Base-by-base conservation (phyloP, 345 rosid species). In the Fremontodendron californicum region DNA sequence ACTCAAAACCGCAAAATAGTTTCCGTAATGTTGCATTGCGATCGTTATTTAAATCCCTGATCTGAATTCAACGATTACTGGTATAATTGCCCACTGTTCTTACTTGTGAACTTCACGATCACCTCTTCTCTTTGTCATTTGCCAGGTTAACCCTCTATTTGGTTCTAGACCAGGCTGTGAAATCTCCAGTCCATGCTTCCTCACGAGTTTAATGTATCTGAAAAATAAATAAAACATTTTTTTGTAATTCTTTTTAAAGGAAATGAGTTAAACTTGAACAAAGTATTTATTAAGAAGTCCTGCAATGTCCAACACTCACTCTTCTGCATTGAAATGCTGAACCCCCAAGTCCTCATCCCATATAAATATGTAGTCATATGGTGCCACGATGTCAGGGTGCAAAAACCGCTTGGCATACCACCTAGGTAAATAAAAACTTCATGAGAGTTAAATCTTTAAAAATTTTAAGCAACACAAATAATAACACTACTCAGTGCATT, bases 401-500 rank as follows among this genome's bases (percentile, higher is more conserved):
- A 96, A 86, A 83, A 96, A 96, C 65, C 99, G 92, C 87, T 96
- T 96, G 60, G 99, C 99, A 82, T 96, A 96, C 99, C 99, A 94
- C 99, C 98, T 96, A 55, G 70, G 35, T 27, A 49, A 83, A 86
- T 81, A 60, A 61, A 65, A 46, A 69, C 55, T 64, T 78, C 61
- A 65, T 25, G 78, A 79, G 68, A 70, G 73, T 75, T 51, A 42
- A 63, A 69, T 3, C 71, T 71, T 13, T 15, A 25, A 69, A 60
- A 18, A 21, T 73, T 21, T 33, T 55, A 39, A 70, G 16, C 37
- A 40, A 43, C 58, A 23, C 25, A 52, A 40, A 49, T 29, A 65
- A 29, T 31, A 25, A 52, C 2, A 52, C 2, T 4, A 9, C 11
- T 46, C 7, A 37, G 10, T 0, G 25, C 10, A 71, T 45, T 55